A percentile compares a stretch with the other conserved stretches of the same genome.
Conservation (phyloP, 345 rosid species). For the Erysimum cheiranthoides region DNA sequence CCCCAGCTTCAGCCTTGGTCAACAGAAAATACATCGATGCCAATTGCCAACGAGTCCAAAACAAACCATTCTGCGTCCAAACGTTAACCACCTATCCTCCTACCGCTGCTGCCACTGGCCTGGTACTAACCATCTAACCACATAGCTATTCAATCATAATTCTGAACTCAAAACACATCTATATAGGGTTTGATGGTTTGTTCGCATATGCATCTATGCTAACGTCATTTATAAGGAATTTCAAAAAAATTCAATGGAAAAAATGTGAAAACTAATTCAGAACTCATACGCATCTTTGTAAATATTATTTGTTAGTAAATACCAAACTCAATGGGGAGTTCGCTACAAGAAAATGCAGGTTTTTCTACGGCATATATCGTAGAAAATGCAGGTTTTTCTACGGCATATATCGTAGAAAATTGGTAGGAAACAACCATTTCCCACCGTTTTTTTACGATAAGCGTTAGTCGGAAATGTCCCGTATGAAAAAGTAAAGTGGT, state of each 20-base stretch:
- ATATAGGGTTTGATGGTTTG: background rate
- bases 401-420: too few relatives aligned
- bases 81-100: slow-evolving; percentile 39
- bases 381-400: too few relatives aligned
- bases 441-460: too few relatives aligned
- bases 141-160: background rate
- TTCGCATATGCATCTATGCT: background rate
- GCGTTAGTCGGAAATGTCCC: too few relatives aligned
- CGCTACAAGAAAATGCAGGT: too few relatives aligned
- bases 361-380: too few relatives aligned
- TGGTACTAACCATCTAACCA: slow-evolving; percentile 26
- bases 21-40: slow-evolving; percentile 31
- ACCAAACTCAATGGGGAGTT: too few relatives aligned
- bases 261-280: too few relatives aligned
- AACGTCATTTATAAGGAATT: background rate
- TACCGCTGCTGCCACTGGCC: slow-evolving; percentile 24
- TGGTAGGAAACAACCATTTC: too few relatives aligned
- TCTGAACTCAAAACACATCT: background rate
- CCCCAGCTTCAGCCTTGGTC: slow-evolving; percentile 11
- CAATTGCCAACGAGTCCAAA: slow-evolving; percentile 32
- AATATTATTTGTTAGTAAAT: too few relatives aligned
- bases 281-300: too few relatives aligned
- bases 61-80: slow-evolving; percentile 33
- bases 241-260: background rate
- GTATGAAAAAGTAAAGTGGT: too few relatives aligned